Base-by-base conservation (phyloP, 768 basidiomycete species). In the Boletellus ananas region DNA sequence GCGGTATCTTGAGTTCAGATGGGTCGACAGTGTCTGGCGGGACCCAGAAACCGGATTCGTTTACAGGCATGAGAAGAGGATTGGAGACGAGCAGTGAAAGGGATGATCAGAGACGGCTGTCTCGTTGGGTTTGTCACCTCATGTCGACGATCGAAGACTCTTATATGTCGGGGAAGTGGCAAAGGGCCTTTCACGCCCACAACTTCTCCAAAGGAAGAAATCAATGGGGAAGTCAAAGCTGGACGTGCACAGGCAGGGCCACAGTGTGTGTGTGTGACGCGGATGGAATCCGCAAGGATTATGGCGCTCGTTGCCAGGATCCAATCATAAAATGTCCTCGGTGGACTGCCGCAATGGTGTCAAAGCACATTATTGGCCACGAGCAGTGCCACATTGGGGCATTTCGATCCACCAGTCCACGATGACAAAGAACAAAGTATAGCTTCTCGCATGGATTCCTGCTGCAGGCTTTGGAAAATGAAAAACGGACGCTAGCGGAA, bases 1-100 rank as follows among this genome's bases (percentile, higher is more conserved):
- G 43, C 4, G 31, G 47, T 2, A 1, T 4, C 2, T 47, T 33
- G 17, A 61, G 55, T 3, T 53, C 34, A 7, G 14, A 27, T 1
- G 51, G 58, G 2, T 29, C 16, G 12, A 50, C 37, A 9, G 58
- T 44, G 17, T 29, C 5, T 1, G 58, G 59, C 8, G 34, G 27
- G 10, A 16, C 1, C 59, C 46, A 61, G 17, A 18, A 12, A 33
- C 35, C 38, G 0, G 10, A 18, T 0, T 6, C 9, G 20, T 58
- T 25, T 8, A 34, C 11, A 29, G 43, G 34, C 59, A 60, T 61
- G 0, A 17, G 9, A 12, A 12, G 38, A 37, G 34, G 13, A 34
- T 11, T 3, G 12, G 25, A 18, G 33, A 29, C 14, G 23, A 33
- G 14, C 6, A 34, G 37, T 14, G 31, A 18, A 27, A 4, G 36